Evolutionary conservation across 306 rosid genomes (phyloP), one percentile per base, ranked within the genome.

Genomic region (Betula pendula): DNA sequence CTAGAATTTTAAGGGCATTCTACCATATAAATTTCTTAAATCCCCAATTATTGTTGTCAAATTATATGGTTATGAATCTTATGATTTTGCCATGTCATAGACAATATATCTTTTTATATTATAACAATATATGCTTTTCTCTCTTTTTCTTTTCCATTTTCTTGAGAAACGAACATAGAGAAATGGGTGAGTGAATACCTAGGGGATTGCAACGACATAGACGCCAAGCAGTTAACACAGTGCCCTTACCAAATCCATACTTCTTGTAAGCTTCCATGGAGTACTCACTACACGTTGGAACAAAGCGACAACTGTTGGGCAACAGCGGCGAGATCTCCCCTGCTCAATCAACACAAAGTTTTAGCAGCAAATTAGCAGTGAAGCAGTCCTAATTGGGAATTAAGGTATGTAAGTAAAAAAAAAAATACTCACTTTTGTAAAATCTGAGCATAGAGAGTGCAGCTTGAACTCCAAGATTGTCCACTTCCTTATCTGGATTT

Each of bases 191-290:
- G 2, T 27, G 3, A 68, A 77, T 76, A 94, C 97, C 98, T 71
- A 94, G 86, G 20, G 98, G 98, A 85, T 94, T 94, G 77, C 98
- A 92, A 49, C 98, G 95, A 78, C 96, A 92, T 19, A 92, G 62
- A 35, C 98, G 97, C 90, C 95, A 94, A 24, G 89, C 81, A 27
- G 96, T 92, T 90, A 94, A 84, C 70, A 87, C 59, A 0, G 93
- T 84, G 38, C 98, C 98, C 87, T 89, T 92, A 48, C 75, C 78
- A 73, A 88, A 66, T 51, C 98, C 98, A 67, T 94, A 90, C 70
- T 84, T 90, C 90, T 92, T 89, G 89, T 92, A 94, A 76, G 98
- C 98, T 84, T 89, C 87, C 97, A 94, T 94, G 50, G 96, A 90
- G 83, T 94, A 94, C 90, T 92, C 97, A 68, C 98, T 94, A 73